These are phyloP conservation scores for Fragaria ananassa DNA, from an alignment of 306 rosid genomes.

Conservation along the genomic window DNA sequence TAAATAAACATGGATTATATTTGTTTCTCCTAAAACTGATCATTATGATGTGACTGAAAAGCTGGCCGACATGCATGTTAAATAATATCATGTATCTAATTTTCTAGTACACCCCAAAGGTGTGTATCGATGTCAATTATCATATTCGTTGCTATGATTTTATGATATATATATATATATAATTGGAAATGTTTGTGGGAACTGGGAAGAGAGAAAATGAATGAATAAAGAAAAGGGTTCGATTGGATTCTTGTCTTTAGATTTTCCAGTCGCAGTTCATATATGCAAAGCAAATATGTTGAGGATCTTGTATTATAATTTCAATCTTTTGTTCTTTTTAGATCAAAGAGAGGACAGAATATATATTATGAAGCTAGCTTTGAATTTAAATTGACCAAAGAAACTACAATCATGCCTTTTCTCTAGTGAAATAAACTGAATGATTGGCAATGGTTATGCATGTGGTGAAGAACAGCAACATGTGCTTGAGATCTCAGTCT, in stretches of 20 bases:
- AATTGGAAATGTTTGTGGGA: not conserved
- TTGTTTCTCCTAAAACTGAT: slow-evolving; percentile 30
- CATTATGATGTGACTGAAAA: slow-evolving; percentile 22
- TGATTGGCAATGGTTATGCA: slow-evolving; percentile 27
- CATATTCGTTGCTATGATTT: not conserved
- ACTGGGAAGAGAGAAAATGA: not conserved
- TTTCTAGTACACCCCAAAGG: not conserved
- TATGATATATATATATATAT: too few species aligned
- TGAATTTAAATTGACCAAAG: slow-evolving; percentile 30
- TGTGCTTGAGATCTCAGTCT: slow-evolving; percentile 39
- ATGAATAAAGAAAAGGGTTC: slow-evolving; percentile 9
- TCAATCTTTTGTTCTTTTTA: not conserved
- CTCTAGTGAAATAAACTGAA: slow-evolving; percentile 11
- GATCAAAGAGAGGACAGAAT: not conserved
- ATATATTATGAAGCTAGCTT: not conserved
- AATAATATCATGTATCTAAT: not conserved
- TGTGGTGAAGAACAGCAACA: slow-evolving; percentile 40
- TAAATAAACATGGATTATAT: slow-evolving; percentile 5
- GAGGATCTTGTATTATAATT: slow-evolving; percentile 4
- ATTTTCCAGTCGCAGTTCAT: not conserved
- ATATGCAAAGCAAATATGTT: not conserved
- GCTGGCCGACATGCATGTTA: slow-evolving; percentile 11
- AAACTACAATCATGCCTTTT: slow-evolving; percentile 30
- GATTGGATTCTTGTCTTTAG: slow-evolving; percentile 6
- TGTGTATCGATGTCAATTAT: not conserved